Evolutionary conservation across 352 stramenopile species (phyloP), one percentile per base, ranked within the genome.

Genomic region (Pythium sukuiense): DNA sequence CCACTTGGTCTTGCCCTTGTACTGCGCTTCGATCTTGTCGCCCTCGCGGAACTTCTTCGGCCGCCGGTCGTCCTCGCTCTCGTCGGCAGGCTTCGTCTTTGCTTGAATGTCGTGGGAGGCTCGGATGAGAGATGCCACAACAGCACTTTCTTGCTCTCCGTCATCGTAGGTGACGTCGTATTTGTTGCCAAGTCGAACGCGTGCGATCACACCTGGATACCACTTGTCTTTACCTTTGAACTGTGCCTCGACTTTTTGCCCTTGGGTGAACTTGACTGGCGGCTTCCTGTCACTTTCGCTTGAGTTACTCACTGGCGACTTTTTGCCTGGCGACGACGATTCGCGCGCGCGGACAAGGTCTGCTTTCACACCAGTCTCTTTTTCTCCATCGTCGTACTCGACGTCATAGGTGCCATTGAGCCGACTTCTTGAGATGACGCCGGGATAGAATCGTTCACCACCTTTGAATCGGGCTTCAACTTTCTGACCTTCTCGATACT

Each of bases 151-250:
- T 41, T 76, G 71, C 27, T 90, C 80, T 16, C 81, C 86, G 52
- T 91, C 81, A 1, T 90, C 77, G 55, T 92, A 95, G 39, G 72
- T 18, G 60, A 95, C 66, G 32, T 90, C 84, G 55, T 85, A 88
- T n/a, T 81, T 93, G 3, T 72, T 73, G 45, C 89, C 77, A 11
- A 72, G 48, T 52, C 82, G 67, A 9, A 67, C 80, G 13, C 67
- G 55, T 1, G 55, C 13, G 26, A 96, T 87, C 2, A 80, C 76
- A 18, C 88, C 88, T 6, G 71, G 63, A 50, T 90, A 96, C 43
- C 76, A 92, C 33, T 70, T 85, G 11, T 71, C 68, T 35, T 76
- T 73, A 29, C 81, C 88, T 30, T 87, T 78, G 64, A 88, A 91
- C 12, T 70, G 67, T 9, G 83, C 85, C 64, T 93, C 74, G n/a